Evolutionary conservation across 2,329 filamentous ascomycete genomes (phyloP), one percentile per base, ranked within the genome.

Genomic region (Aspergillus oerlinghausenensis): DNA sequence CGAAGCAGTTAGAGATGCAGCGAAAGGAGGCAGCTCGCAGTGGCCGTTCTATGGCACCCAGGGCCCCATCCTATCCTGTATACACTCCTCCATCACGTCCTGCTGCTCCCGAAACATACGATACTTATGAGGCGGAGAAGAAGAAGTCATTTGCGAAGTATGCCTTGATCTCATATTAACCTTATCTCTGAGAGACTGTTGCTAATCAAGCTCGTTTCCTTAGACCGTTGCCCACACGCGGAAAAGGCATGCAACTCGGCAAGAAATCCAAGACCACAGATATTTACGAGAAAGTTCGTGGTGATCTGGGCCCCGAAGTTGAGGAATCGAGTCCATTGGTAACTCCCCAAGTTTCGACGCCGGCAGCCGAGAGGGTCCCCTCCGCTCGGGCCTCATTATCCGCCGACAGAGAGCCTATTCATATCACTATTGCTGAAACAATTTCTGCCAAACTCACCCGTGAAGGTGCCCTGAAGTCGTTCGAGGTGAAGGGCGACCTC

Each of bases 261-360:
- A 97, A 97, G 82, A 99, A 99, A 80, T 96, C 90, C 59, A 97
- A 97, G 81, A 92, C 90, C 23, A 96, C 89, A 29, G 93, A 96
- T 74, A 96, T 97, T 82, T 97, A 96, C 73, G 93, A 97, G 76
- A 89, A 92, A 68, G 92, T 99, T 35, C 88, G 92, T 64, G 90
- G 90, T 58, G 93, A 97, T 63, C 82, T 97, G 71, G 92, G 92
- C n/a, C 83, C 88, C 40, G 91, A 96, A 70, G 86, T 86, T 40
- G 92, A 96, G 71, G 87, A 92, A 56, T 76, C 77, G 55, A 76
- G 76, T 47, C 91, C 91, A 40, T 81, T 95, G 26, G 86, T 93
- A 19, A 79, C 85, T 40, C 76, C 83, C 48, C 80, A 79, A 59
- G 75, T 82, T 21, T 74, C 80, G 5, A 77, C 79, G 32, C 78